Evolutionary conservation across 2,329 filamentous ascomycete genomes (phyloP).

Genomic region (Fusarium sp.): DNA sequence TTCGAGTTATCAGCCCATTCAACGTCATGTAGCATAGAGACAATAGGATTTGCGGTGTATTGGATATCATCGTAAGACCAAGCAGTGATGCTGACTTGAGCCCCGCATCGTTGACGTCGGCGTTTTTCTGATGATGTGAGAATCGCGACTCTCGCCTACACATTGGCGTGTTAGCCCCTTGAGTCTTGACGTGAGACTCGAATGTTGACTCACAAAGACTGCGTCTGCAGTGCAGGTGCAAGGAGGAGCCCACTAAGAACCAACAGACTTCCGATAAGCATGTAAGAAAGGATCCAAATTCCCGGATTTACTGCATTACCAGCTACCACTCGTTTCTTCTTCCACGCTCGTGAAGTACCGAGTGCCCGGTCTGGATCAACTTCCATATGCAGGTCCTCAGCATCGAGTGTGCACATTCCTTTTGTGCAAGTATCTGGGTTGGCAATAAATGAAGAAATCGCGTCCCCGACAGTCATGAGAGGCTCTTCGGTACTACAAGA

Average conservation of each 20-base stretch:
- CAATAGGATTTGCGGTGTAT: not conserved
- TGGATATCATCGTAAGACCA: not conserved
- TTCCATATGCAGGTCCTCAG: not conserved
- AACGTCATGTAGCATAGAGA: not conserved
- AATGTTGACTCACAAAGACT: not conserved
- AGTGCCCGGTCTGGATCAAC: not conserved
- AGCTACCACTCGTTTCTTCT: fast-evolving
- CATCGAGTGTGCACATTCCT: not conserved
- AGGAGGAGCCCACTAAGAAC: not conserved
- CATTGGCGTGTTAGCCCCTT: too few species aligned
- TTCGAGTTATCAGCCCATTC: not conserved
- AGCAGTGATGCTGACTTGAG: not conserved
- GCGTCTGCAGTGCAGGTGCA: not conserved
- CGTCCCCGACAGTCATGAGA: not conserved
- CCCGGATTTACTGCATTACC: not conserved
- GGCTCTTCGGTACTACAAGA: not conserved
- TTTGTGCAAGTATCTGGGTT: not conserved
- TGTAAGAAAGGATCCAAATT: not conserved
- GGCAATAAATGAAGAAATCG: not conserved
- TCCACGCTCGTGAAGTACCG: fast-evolving
- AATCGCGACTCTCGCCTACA: not conserved
- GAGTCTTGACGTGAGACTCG: too few species aligned
- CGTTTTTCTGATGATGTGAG: not conserved
- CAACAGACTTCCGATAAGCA: not conserved
- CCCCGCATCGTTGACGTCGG: not conserved